Evolutionary conservation across 2,329 filamentous ascomycete genomes (phyloP), one percentile per base, ranked within the genome.

Genomic region (Colletotrichum simmondsii): DNA sequence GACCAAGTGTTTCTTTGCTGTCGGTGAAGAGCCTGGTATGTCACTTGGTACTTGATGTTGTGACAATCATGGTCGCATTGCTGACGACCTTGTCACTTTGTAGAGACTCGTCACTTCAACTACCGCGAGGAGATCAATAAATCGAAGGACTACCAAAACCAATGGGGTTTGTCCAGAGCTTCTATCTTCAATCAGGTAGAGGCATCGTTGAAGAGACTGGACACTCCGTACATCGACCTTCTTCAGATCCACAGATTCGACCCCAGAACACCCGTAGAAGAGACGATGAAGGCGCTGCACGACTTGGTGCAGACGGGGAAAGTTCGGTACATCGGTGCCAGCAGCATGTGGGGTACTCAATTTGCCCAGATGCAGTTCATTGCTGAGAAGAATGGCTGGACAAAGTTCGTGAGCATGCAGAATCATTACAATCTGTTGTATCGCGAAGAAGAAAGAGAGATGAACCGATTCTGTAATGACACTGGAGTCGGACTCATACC

Each of bases 161-260:
- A 77, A 30, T 68, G 78, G 54, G 91, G 92, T 0, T 82, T 93
- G 24, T 90, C 88, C 24, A 85, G 92, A 58, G 89, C 89, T 77
- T 88, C 91, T 71, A 91, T 94, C 75, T 90, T 93, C 77, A 88
- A 92, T 75, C 89, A 90, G 0, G 92, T 94, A 5, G 87, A 93
- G 14, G 87, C 85, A 54, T 91, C 88, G 63, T 82, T 91, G 4
- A 80, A 84, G 65, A 81, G 90, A 28, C 83, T 92, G 42, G 87
- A 86, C 28, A 90, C 86, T 2, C 75, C 82, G 1, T 91, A 92
- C 79, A 88, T 91, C 74, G 89, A 91, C 79, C 84, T 91, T 4
- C 82, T 92, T 24, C 89, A 91, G 79, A 89, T 92, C 71, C 90
- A 92, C 76, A 85, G 90, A 11, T 85, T 90, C 74, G 90, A 92